phyloP scores from a whole-genome alignment of 2,329 filamentous ascomycete genomes.

The Xylariaceae sp. region DNA sequence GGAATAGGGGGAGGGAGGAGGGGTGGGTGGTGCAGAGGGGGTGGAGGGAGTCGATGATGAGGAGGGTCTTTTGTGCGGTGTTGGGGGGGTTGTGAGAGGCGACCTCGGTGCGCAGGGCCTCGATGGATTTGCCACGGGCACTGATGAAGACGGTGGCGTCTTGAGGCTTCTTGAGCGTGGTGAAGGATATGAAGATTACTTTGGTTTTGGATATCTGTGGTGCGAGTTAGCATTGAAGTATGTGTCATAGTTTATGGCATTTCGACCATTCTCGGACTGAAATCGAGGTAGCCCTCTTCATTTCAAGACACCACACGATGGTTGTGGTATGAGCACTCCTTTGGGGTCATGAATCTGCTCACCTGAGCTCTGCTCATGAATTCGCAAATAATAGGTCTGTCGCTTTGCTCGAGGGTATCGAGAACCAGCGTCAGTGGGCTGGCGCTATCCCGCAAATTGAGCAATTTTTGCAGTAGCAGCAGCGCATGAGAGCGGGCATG shows the following conservation, averaged over 20 bases:
- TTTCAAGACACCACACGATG: too few species aligned
- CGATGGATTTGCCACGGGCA: slow-evolving; percentile 54
- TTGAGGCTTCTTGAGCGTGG: slow-evolving; percentile 61
- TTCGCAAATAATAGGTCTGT: slow-evolving; percentile 64
- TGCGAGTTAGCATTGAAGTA: too few species aligned
- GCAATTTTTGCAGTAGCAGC: slow-evolving; percentile 75
- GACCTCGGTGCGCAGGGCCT: slow-evolving; percentile 57
- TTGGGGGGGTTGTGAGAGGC: slow-evolving; percentile 43
- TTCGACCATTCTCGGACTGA: too few species aligned
- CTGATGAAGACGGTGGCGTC: slow-evolving; percentile 65
- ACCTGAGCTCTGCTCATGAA: slow-evolving; percentile 74
- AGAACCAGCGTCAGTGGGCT: slow-evolving; percentile 85
- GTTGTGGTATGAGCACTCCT: too few species aligned
- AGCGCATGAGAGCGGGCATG: slow-evolving; percentile 82
- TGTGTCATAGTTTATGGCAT: neutral
- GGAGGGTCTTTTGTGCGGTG: slow-evolving; percentile 53
- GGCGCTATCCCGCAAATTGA: slow-evolving; percentile 72
- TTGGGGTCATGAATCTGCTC: slow-evolving; percentile 11
- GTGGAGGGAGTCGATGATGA: slow-evolving; percentile 79
- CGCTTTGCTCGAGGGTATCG: slow-evolving; percentile 80
- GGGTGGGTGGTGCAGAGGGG: slow-evolving; percentile 52
- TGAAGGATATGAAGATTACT: slow-evolving; percentile 73
- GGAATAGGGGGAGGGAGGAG: slow-evolving; percentile 60
- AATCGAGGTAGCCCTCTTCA: too few species aligned
- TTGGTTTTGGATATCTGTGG: slow-evolving; percentile 59